Conservation (phyloP, 768 basidiomycete genomes). For the Stropharia rugosoannulata region DNA sequence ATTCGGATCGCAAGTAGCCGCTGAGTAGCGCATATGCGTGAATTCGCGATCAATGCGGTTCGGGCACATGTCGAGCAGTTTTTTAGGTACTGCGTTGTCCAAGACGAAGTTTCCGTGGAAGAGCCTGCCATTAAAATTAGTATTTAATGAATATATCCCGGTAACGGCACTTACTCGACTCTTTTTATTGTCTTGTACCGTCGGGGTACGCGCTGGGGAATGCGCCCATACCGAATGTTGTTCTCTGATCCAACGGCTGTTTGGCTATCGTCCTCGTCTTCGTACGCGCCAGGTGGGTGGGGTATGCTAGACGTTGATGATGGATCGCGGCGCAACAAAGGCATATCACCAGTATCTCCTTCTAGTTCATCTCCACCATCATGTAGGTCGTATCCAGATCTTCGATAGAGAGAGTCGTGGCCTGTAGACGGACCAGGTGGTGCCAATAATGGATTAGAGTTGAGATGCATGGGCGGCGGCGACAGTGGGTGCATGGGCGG, state of each 20-base stretch:
- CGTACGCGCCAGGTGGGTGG: constrained; percentile 44
- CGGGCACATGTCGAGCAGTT: constrained; percentile 81
- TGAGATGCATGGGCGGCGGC: background rate
- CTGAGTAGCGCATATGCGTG: constrained; percentile 94
- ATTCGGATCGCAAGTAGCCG: constrained; percentile 95
- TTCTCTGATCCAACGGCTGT: constrained; percentile 31
- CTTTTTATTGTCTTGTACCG: constrained; percentile 93
- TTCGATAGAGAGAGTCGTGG: constrained; percentile 9
- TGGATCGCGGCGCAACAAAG: constrained; percentile 54
- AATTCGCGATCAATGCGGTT: constrained; percentile 83
- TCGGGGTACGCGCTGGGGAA: constrained; percentile 87
- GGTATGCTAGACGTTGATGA: constrained; percentile 23
- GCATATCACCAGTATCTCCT: constrained; percentile 64
- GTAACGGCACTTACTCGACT: constrained; percentile 60
- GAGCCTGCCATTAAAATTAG: constrained; percentile 41
- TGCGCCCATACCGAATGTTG: constrained; percentile 85
- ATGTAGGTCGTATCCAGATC: constrained; percentile 37
- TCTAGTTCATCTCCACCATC: constrained; percentile 38
- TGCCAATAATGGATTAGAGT: background rate
- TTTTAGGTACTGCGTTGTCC: constrained; percentile 88
- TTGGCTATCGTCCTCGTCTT: constrained; percentile 25
- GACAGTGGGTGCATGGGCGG: background rate
- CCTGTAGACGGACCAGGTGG: constrained; percentile 11
- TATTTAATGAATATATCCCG: background rate
- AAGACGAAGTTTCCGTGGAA: constrained; percentile 94